Conservation (phyloP, 2,329 filamentous ascomycete species). For the Ustulina deusta region DNA sequence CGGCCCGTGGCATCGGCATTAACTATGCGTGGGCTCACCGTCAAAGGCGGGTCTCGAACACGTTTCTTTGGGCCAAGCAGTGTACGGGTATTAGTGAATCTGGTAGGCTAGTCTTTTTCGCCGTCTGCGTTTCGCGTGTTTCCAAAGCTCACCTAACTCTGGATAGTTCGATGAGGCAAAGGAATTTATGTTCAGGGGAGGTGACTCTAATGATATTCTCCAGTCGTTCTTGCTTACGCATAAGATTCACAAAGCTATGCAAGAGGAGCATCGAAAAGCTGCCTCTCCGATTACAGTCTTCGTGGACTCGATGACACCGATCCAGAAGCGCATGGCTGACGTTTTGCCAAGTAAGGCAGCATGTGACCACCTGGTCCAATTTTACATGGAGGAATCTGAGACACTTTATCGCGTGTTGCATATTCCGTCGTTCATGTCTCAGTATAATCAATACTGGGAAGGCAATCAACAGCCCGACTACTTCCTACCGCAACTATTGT, state of each 20-base stretch:
- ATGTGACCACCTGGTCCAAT: conserved; percentile 63
- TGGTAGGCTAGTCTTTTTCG: conserved; percentile 55
- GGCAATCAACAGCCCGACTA: conserved; percentile 59
- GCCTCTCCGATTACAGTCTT: conserved; percentile 66
- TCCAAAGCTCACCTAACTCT: conserved; percentile 26
- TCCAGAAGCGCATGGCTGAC: conserved; percentile 69
- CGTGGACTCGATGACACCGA: conserved; percentile 69
- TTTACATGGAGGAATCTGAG: conserved; percentile 64
- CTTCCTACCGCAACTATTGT: conserved; percentile 66
- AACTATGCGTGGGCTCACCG: conserved; percentile 63
- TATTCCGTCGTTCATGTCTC: conserved; percentile 62
- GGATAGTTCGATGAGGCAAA: conserved; percentile 66
- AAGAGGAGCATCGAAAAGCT: conserved; percentile 60
- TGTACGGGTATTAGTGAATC: conserved; percentile 64
- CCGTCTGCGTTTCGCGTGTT: not conserved
- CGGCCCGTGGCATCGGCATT: conserved; percentile 54
- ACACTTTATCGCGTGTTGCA: conserved; percentile 67
- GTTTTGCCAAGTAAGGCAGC: conserved; percentile 64
- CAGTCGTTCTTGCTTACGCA: conserved; percentile 61
- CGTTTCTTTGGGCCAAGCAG: conserved; percentile 67
- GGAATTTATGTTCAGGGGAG: conserved; percentile 60
- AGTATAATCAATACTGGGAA: conserved; percentile 66
- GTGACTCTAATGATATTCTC: conserved; percentile 55
- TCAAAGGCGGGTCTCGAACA: conserved; percentile 62
- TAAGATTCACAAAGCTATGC: conserved; percentile 61